Percentiles rank a stretch among this genome's conserved stretches.
Conservation (phyloP, 306 rosid species). For the Cicer arietinum region DNA sequence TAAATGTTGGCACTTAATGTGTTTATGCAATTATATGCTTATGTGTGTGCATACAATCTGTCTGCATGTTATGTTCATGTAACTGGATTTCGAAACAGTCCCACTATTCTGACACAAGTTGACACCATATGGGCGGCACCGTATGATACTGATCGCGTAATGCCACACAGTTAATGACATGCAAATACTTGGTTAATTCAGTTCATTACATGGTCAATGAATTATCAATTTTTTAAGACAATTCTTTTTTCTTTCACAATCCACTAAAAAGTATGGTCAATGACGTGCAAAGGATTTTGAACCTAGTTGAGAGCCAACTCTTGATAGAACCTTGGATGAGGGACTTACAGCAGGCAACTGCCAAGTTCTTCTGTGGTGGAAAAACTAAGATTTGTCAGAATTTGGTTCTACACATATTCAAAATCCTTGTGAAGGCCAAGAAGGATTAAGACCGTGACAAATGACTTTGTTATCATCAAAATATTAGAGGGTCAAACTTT, state of each 20-base stretch:
- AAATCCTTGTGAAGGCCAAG: background rate
- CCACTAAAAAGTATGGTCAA: too few relatives aligned
- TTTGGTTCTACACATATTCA: background rate
- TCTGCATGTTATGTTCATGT: slow-evolving; percentile 15
- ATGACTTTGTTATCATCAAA: too few relatives aligned
- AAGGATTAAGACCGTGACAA: too few relatives aligned
- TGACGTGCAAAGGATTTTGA: background rate
- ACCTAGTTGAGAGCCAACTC: background rate
- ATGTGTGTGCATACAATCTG: background rate
- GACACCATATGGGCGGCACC: too few relatives aligned
- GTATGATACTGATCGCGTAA: too few relatives aligned
- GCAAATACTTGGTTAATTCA: too few relatives aligned
- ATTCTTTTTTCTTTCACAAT: too few relatives aligned
- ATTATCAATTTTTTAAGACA: too few relatives aligned
- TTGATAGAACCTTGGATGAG: background rate
- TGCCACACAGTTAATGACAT: too few relatives aligned
- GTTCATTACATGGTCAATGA: too few relatives aligned
- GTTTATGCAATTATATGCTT: background rate
- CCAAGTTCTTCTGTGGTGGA: background rate
- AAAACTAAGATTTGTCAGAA: background rate
- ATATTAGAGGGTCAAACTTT: too few relatives aligned
- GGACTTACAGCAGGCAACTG: background rate
- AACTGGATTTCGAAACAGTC: background rate
- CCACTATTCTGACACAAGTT: too few relatives aligned
- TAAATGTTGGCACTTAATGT: background rate